These are phyloP conservation scores for Ogataea pignaliae DNA, from an alignment of 805 yeast genomes.

Conservation along the genomic window DNA sequence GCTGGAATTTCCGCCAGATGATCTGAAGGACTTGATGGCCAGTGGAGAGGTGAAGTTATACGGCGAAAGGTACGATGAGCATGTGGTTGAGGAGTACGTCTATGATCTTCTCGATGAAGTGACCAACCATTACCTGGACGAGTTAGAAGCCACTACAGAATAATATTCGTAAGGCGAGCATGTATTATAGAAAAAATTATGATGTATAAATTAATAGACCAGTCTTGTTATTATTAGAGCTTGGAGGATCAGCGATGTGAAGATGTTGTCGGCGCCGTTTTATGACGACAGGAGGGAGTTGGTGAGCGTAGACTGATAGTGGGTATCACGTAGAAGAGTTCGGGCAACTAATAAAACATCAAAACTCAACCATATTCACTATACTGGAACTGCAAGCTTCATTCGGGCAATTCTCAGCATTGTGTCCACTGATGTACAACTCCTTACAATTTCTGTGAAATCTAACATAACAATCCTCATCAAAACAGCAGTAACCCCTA, in stretches of 20 bases:
- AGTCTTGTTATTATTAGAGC: too few species aligned
- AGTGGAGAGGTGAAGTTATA: constrained; percentile 42
- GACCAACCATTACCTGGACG: constrained; percentile 54
- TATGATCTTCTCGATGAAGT: constrained; percentile 86
- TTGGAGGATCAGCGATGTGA: too few species aligned
- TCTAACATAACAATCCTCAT: constrained; percentile 31
- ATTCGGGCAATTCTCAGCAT: constrained; percentile 31
- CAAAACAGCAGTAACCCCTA: constrained; percentile 41
- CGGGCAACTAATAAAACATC: constrained; percentile 1
- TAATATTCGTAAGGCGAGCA: constrained; percentile 3
- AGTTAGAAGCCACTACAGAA: constrained; percentile 9
- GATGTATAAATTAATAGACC: too few species aligned
- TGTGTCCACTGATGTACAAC: constrained; percentile 33
- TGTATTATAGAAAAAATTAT: constrained; percentile 1
- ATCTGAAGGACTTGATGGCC: constrained; percentile 23
- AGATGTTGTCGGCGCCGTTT: too few species aligned
- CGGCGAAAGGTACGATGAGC: constrained; percentile 58
- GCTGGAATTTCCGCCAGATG: constrained; percentile 43
- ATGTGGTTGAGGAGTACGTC: constrained; percentile 72
- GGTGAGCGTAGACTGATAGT: too few species aligned
- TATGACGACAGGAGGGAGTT: too few species aligned
- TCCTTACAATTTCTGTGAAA: constrained; percentile 48
- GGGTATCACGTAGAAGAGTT: too few species aligned
- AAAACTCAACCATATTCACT: constrained; percentile 13
- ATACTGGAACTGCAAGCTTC: constrained; percentile 19